Evolutionary conservation across 2,329 filamentous ascomycete genomes (phyloP), one percentile per base, ranked within the genome.

Genomic region (Colletotrichum graminicola): DNA sequence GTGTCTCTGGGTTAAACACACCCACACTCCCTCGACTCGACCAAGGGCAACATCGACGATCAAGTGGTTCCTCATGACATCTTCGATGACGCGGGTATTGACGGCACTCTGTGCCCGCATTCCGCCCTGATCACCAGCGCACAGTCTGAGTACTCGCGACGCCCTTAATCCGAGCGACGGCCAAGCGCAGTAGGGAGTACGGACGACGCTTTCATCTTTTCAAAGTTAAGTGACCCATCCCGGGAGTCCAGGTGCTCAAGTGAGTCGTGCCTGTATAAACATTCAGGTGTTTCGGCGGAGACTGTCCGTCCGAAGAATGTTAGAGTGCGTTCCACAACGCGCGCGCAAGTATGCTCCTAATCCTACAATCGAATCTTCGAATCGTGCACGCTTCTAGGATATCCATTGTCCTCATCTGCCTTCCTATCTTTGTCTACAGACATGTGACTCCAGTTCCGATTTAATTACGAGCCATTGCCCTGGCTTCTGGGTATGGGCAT

Each of bases 211-310:
- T 45, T 63, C 23, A 18, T 52, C 45, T 23, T 52, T 66, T 67
- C 8, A 59, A 45, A 63, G 64, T 68, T 63, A 26, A 36, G 57
- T 26, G 39, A 45, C 11, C n/a, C 57, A 59, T 71, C 29, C 61
- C 51, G 68, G 62, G 51, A 62, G 49, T 52, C 49, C 49, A 52
- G 49, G 16, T 14, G 43, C 32, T 68, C 43, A 26, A 54, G 45
- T 59, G 52, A 59, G 64, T 54, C 65, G 57, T 71, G 57, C 49
- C 36, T 71, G 57, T 45, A 71, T 59, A 54, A 41, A 67, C 52
- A 68, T 34, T 23, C 41, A 59, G 7, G 45, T 47, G 43, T 62
- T 71, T 63, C 57, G 64, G 59, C 68, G 64, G 68, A 41, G 65
- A 54, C 36, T 68, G 18, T 26, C 65, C 65, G 43, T 71, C 65